A percentile compares a stretch with the other conserved stretches of the same genome.
Conservation (phyloP, 495 filamentous ascomycete genomes). For the Glonium stellatum region DNA sequence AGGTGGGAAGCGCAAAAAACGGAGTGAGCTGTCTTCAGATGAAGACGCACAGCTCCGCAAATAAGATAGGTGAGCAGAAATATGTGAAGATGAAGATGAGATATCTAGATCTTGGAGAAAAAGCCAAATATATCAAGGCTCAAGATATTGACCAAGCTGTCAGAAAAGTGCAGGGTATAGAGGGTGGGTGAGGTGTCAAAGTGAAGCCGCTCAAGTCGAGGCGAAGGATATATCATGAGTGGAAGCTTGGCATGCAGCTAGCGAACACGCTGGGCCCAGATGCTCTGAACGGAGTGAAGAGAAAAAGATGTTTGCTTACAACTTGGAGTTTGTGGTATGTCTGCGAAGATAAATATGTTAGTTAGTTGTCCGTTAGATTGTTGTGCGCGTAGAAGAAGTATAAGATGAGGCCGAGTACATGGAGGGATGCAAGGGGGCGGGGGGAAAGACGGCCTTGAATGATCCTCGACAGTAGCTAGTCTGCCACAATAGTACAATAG, state of each 20-base stretch:
- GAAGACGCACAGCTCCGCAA: background rate
- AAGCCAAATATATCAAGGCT: background rate
- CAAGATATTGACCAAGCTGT: background rate
- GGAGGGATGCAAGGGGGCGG: background rate
- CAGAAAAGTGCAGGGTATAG: background rate
- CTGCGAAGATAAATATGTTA: conserved; percentile 32
- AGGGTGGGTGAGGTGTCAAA: background rate
- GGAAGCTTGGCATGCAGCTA: background rate
- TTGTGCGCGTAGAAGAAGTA: background rate
- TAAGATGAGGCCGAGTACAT: background rate
- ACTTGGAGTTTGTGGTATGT: conserved; percentile 54
- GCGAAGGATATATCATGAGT: background rate
- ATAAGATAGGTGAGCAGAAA: background rate
- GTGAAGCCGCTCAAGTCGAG: background rate
- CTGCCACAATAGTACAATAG: background rate
- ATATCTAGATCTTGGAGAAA: background rate
- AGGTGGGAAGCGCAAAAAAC: background rate
- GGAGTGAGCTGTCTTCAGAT: background rate
- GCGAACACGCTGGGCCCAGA: background rate
- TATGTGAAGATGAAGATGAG: background rate
- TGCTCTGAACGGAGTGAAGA: background rate
- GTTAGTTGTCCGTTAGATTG: background rate
- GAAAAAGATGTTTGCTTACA: conserved; percentile 38
- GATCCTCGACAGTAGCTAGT: background rate
- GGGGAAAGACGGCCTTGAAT: background rate